A percentile compares a stretch with the other conserved stretches of the same genome.
These are phyloP conservation scores for Fusarium mexicanum DNA, from an alignment of 2,329 filamentous ascomycete genomes.

Conservation along the genomic window DNA sequence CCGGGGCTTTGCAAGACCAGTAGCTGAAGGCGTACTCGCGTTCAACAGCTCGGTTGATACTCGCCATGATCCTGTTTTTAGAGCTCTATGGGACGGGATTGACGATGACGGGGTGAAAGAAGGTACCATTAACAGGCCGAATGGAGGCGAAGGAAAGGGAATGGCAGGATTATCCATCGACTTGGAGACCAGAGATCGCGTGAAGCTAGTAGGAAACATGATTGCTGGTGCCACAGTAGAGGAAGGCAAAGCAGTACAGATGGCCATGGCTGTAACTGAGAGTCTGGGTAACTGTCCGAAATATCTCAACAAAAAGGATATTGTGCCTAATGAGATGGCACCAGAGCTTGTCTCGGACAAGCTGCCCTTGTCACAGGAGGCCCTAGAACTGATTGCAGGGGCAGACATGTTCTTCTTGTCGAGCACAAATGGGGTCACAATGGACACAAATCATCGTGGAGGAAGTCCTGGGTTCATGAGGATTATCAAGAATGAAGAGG, in stretches of 20 bases:
- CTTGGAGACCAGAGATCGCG: conserved; percentile 64
- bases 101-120: conserved; percentile 52
- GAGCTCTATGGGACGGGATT: conserved; percentile 65
- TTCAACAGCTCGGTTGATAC: conserved; percentile 69
- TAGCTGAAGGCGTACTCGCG: conserved; percentile 72
- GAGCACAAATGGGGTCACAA: conserved; percentile 70
- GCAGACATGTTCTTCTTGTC: conserved; percentile 84
- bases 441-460: conserved; percentile 88
- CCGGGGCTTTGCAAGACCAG: conserved; percentile 70
- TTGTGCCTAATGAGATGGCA: conserved; percentile 58
- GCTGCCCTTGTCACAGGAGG: conserved; percentile 60
- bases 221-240: conserved; percentile 67
- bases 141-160: conserved; percentile 52
- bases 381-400: conserved; percentile 66
- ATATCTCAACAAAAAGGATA: conserved; percentile 79
- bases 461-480: conserved; percentile 79
- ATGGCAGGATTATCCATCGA: conserved; percentile 67
- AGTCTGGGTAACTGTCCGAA: conserved; percentile 87
- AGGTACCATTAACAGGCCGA: conserved; percentile 48
- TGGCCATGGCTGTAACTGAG: conserved; percentile 76
- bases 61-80: conserved; percentile 74
- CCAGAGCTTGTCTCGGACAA: conserved; percentile 60
- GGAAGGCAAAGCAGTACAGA: conserved; percentile 53
- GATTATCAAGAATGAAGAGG: conserved; percentile 66
- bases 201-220: conserved; percentile 79